Evolutionary conservation across 176 grass and related monocot genomes (phyloP).

Genomic region (Areca catechu): DNA sequence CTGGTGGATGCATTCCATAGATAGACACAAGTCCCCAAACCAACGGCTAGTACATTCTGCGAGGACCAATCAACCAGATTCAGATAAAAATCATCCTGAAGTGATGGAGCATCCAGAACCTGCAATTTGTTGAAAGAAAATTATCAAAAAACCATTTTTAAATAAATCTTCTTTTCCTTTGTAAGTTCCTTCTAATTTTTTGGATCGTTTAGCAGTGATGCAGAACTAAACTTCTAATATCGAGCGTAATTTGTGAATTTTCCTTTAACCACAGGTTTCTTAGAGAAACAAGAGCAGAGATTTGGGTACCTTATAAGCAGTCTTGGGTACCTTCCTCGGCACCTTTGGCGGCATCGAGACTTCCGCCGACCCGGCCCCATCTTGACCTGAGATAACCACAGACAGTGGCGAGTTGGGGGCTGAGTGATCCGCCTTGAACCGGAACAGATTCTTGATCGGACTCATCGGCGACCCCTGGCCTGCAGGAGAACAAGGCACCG

Average conservation of each 20-base stretch:
- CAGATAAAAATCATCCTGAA: constrained; percentile 96
- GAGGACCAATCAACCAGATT: constrained; percentile 98
- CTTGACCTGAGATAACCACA: constrained; percentile 1
- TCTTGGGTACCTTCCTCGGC: constrained; percentile 84
- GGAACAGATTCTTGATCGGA: constrained; percentile 82
- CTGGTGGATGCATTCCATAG: constrained; percentile 84
- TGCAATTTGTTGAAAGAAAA: constrained; percentile 3
- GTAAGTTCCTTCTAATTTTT: too few relatives aligned
- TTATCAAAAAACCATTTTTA: too few relatives aligned
- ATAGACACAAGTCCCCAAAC: constrained; percentile 83
- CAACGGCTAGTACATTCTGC: constrained; percentile 88
- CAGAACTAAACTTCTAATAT: too few relatives aligned
- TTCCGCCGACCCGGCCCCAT: constrained; percentile 16
- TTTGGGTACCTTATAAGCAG: constrained; percentile 61
- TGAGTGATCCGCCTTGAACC: constrained; percentile 73
- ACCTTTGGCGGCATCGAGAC: constrained; percentile 37
- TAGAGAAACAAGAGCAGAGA: too few relatives aligned
- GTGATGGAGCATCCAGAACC: constrained; percentile 85
- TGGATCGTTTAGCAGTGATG: too few relatives aligned
- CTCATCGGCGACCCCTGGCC: constrained; percentile 34
- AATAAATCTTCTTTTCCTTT: too few relatives aligned
- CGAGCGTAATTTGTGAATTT: too few relatives aligned
- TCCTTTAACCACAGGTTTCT: too few relatives aligned
- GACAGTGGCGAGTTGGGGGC: constrained; percentile 59
- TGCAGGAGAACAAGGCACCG: not conserved